Evolutionary conservation across 495 filamentous ascomycete species (phyloP).

Genomic region (Cairneyella variabilis): DNA sequence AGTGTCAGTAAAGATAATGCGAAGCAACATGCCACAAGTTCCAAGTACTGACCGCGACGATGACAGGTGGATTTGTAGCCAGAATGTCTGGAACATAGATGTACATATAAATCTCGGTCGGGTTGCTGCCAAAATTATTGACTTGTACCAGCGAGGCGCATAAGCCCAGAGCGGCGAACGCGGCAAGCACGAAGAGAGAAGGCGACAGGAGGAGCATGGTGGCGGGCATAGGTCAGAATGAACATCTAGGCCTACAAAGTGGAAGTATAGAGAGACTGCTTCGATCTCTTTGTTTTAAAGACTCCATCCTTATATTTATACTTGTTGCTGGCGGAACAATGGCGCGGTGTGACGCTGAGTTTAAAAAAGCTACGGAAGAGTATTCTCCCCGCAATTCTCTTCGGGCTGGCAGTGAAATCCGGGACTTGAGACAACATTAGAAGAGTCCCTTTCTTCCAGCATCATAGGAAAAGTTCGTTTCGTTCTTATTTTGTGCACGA

Average conservation of each 20-base stretch:
- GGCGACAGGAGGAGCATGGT: constrained; percentile 2
- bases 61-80: constrained; percentile 29
- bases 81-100: constrained; percentile 38
- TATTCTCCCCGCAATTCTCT: not conserved
- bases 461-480: not conserved
- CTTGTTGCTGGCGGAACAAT: not conserved
- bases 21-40: not conserved
- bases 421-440: not conserved
- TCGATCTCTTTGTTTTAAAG: not conserved
- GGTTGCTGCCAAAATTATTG: constrained; percentile 36
- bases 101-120: constrained; percentile 34
- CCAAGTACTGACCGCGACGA: constrained; percentile 20
- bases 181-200: constrained; percentile 6
- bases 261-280: not conserved
- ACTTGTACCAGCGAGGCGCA: constrained; percentile 33
- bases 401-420: not conserved
- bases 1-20: not conserved
- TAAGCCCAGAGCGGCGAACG: constrained; percentile 11
- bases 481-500: not conserved
- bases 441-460: not conserved
- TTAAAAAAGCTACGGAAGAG: not conserved
- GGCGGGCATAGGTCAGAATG: not conserved
- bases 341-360: not conserved
- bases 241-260: not conserved
- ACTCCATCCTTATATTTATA: not conserved